A percentile compares a stretch with the other conserved stretches of the same genome.
phyloP scores from a whole-genome alignment of 495 filamentous ascomycete species.

The Clavariopsis aquatica region DNA sequence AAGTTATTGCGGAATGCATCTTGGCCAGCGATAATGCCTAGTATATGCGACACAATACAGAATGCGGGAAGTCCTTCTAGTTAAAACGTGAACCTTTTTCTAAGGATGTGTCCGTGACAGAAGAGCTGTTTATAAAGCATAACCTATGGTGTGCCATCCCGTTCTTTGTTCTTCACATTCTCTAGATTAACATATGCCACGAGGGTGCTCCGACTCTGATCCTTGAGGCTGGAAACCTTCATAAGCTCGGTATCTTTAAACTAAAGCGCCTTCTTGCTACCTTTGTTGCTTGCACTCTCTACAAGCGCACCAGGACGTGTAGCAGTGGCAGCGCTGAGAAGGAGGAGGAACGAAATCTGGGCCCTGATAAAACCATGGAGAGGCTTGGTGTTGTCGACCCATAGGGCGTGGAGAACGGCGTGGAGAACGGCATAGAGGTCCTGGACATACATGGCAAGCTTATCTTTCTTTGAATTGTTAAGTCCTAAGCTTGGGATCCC shows the following conservation, averaged over 20 bases:
- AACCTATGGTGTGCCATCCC: conserved; percentile 15
- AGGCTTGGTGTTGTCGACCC: too few relatives aligned
- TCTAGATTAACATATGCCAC: conserved; percentile 21
- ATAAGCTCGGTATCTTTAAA: too few relatives aligned
- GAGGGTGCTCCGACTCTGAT: conserved; percentile 10
- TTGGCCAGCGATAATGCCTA: conserved; percentile 11
- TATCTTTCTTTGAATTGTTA: conserved; percentile 18
- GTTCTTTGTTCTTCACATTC: conserved; percentile 23
- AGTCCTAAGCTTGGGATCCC: conserved; percentile 14
- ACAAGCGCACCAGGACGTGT: too few relatives aligned
- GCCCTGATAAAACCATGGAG: too few relatives aligned
- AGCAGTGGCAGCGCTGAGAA: too few relatives aligned
- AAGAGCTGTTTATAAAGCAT: neutral
- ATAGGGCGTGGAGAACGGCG: conserved; percentile 16
- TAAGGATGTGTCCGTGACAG: conserved; percentile 13
- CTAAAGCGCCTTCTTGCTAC: too few relatives aligned
- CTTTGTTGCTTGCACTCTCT: too few relatives aligned
- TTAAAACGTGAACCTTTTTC: conserved; percentile 33
- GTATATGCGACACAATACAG: conserved; percentile 19
- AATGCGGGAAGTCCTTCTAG: conserved; percentile 24
- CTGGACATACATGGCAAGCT: conserved; percentile 22
- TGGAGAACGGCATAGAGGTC: conserved; percentile 20
- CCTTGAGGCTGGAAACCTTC: neutral
- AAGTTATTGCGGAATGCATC: conserved; percentile 26
- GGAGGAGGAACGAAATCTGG: too few relatives aligned